Percentiles rank a stretch among this genome's conserved stretches.
Evolutionary conservation across 345 rosid species (phyloP).

Genomic region (Eucalyptus cloeziana): DNA sequence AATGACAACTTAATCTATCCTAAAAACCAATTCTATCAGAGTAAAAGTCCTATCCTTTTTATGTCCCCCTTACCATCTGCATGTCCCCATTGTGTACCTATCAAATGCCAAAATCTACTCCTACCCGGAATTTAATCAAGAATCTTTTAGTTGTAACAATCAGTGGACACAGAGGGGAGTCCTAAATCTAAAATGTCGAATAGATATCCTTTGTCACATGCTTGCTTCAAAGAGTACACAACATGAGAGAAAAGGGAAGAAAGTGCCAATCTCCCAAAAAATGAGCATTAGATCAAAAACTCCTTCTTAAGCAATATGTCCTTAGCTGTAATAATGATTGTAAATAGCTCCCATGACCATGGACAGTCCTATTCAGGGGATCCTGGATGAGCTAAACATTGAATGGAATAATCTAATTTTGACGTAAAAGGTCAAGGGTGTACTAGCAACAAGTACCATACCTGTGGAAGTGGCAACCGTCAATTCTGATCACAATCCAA

Average conservation of each 20-base stretch:
- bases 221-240: neutral
- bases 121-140: neutral
- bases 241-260: neutral
- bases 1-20: neutral
- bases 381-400: neutral
- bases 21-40: neutral
- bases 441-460: neutral
- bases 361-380: neutral
- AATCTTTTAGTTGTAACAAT: neutral
- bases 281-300: neutral
- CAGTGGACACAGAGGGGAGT: neutral
- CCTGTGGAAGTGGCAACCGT: constrained; percentile 98
- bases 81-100: neutral
- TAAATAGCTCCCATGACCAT: neutral
- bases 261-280: neutral
- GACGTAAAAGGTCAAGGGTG: neutral
- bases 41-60: neutral
- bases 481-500: constrained; percentile 81
- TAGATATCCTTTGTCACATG: neutral
- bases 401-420: neutral
- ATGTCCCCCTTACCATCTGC: neutral
- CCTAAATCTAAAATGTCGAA: neutral
- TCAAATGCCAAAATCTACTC: neutral
- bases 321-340: neutral
- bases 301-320: neutral